phyloP scores from a whole-genome alignment of 805 yeast genomes.

The Yamadazyma sp. region DNA sequence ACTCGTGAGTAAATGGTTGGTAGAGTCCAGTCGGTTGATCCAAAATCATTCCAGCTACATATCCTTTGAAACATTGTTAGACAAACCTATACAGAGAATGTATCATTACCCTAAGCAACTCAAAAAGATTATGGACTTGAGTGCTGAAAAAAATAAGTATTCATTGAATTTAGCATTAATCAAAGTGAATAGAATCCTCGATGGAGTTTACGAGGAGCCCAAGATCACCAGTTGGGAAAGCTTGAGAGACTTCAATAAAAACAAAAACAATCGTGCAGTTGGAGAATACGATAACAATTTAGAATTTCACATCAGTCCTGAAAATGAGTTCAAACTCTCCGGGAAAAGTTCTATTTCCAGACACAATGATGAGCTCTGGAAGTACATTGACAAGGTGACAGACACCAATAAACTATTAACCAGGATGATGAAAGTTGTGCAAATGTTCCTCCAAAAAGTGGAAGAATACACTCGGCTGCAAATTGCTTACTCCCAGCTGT shows the following conservation, averaged over 20 bases:
- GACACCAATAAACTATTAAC: neutral
- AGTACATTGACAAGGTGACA: neutral
- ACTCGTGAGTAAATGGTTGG: conserved; percentile 7
- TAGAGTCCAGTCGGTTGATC: conserved; percentile 4
- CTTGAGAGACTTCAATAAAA: conserved; percentile 13
- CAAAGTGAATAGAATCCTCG: conserved; percentile 20
- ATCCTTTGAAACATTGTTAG: conserved; percentile 25
- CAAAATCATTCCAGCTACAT: neutral
- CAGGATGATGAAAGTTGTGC: neutral
- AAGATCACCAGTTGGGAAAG: conserved; percentile 17
- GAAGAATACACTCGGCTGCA: conserved; percentile 4
- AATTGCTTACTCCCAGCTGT: conserved; percentile 3
- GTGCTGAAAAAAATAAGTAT: conserved; percentile 11
- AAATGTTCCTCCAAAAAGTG: neutral
- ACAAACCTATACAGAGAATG: conserved; percentile 47
- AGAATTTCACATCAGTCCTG: conserved; percentile 6
- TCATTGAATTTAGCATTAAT: conserved; percentile 20
- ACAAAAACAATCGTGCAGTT: neutral
- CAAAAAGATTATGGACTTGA: conserved; percentile 18
- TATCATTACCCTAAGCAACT: conserved; percentile 31
- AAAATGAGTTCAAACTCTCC: conserved; percentile 5
- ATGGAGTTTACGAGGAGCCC: conserved; percentile 15
- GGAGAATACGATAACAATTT: conserved; percentile 9
- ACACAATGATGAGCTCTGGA: neutral
- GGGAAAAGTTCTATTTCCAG: neutral